Base-by-base conservation (phyloP, 768 basidiomycete genomes). In the Suillus bovinus region DNA sequence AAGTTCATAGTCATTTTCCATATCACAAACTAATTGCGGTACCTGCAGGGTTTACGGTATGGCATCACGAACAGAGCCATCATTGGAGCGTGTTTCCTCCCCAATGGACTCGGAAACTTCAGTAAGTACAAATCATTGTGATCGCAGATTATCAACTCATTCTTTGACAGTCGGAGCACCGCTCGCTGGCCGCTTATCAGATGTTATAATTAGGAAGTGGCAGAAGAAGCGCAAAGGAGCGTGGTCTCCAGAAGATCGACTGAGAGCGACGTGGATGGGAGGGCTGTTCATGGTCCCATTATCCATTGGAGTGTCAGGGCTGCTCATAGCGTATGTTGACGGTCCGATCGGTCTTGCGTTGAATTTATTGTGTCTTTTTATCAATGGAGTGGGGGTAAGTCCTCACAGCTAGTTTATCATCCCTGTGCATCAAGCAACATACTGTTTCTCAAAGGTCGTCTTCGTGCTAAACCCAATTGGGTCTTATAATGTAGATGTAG, bases 191-290 rank as follows among this genome's bases (percentile, higher is more conserved):
- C 78, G 76, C 17, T 65, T 86, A 1, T 87, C 87, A 0, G 87
- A 89, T 70, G 63, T 70, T 31, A 70, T 81, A 3, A 73, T 89
- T 31, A 72, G 80, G 5, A 66, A 68, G 55, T 84, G 81, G 76
- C 78, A 80, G 6, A 70, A 76, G 50, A 71, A 72, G 10, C 80
- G 85, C 17, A 79, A 77, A 0, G 86, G 85, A 3, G 66, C 73
- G 3, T 87, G 84, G 85, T 81, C 82, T 58, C 87, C 86, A 1
- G 87, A 89, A 69, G 87, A 87, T 65, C 80, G 87, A 11, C 74
- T 88, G 17, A 77, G 83, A 1, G 84, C 78, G 4, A 74, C 82
- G 1, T 62, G 84, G 10, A 67, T 75, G 14, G 80, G 82, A 24
- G 77, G 79, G 9, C 67, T 76, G 0, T 31, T 81, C 44, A 73